Evolutionary conservation across 1,139 yeast species (phyloP).

Genomic region (Wickerhamiella infanticola): DNA sequence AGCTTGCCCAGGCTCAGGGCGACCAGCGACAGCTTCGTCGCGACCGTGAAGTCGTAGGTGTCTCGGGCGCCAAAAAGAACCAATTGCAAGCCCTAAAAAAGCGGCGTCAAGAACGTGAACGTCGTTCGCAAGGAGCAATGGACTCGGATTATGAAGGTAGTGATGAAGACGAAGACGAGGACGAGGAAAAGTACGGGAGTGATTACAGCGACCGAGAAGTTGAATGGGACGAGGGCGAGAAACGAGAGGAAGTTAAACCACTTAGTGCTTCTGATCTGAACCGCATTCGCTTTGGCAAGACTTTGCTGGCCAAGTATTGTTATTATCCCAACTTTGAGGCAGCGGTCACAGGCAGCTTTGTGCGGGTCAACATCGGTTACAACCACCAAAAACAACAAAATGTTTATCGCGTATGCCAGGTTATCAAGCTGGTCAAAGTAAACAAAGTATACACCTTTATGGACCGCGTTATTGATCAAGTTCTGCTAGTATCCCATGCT

Average conservation of each 20-base stretch:
- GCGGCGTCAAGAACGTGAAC: slow-evolving; percentile 54
- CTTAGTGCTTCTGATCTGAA: slow-evolving; percentile 47
- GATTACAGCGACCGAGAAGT: slow-evolving; percentile 28
- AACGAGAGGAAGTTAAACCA: slow-evolving; percentile 17
- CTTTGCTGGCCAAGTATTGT: slow-evolving; percentile 56
- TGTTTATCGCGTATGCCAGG: slow-evolving; percentile 73
- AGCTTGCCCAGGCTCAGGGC: slow-evolving; percentile 19
- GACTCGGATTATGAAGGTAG: slow-evolving; percentile 11
- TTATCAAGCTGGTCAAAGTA: slow-evolving; percentile 48
- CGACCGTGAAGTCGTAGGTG: slow-evolving; percentile 19
- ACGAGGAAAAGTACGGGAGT: slow-evolving; percentile 32
- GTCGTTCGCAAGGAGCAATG: slow-evolving; percentile 15
- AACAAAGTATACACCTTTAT: slow-evolving; percentile 40
- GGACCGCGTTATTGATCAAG: slow-evolving; percentile 28
- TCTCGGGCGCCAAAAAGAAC: slow-evolving; percentile 32
- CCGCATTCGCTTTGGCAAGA: slow-evolving; percentile 59
- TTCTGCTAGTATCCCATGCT: slow-evolving; percentile 44
- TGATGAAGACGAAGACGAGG: slow-evolving; percentile 18
- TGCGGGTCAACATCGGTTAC: slow-evolving; percentile 64
- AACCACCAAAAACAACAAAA: slow-evolving; percentile 47
- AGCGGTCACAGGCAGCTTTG: slow-evolving; percentile 56
- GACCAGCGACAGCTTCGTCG: slow-evolving; percentile 15
- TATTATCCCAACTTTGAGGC: slow-evolving; percentile 70
- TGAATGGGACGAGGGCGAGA: slow-evolving; percentile 35
- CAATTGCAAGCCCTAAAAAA: slow-evolving; percentile 72